A percentile compares a stretch with the other conserved stretches of the same genome.
Evolutionary conservation across 2,329 filamentous ascomycete species (phyloP).

Genomic region (Annulohypoxylon truncatum): DNA sequence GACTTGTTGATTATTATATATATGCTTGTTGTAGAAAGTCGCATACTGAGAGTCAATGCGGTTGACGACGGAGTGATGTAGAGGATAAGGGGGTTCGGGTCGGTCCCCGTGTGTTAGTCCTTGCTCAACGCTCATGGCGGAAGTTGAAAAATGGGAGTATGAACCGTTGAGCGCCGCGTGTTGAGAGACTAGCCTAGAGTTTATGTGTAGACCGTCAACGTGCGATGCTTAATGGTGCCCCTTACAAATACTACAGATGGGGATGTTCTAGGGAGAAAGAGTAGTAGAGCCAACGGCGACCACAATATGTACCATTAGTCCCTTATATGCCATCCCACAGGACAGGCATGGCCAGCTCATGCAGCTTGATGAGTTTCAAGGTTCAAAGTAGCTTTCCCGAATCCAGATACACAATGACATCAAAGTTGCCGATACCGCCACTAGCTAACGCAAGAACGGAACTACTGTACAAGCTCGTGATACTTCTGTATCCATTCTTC

Average conservation of each 20-base stretch:
- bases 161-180: not conserved
- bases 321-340: not conserved
- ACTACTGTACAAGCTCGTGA: slow-evolving; percentile 7
- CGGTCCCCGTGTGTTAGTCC: slow-evolving; percentile 2
- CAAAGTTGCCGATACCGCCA: slow-evolving; percentile 35
- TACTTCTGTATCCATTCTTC: slow-evolving; percentile 11
- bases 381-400: slow-evolving; percentile 4
- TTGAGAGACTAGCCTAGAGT: not conserved
- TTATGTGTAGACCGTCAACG: not conserved
- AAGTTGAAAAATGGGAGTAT: not conserved
- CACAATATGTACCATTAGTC: not conserved
- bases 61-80: slow-evolving; percentile 60
- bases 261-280: not conserved
- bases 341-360: slow-evolving; percentile 17
- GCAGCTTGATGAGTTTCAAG: slow-evolving; percentile 22
- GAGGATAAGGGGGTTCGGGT: slow-evolving; percentile 53
- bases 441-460: slow-evolving; percentile 4
- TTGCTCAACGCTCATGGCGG: slow-evolving; percentile 38
- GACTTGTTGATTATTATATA: slow-evolving; percentile 63
- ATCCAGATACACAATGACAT: slow-evolving; percentile 29
- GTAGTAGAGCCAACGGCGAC: not conserved
- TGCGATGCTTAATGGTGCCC: not conserved
- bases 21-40: slow-evolving; percentile 63
- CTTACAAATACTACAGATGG: not conserved
- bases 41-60: slow-evolving; percentile 63